These are phyloP conservation scores for Orbilia ellipsospora DNA, from an alignment of 2,329 filamentous ascomycete genomes.

Conservation along the genomic window DNA sequence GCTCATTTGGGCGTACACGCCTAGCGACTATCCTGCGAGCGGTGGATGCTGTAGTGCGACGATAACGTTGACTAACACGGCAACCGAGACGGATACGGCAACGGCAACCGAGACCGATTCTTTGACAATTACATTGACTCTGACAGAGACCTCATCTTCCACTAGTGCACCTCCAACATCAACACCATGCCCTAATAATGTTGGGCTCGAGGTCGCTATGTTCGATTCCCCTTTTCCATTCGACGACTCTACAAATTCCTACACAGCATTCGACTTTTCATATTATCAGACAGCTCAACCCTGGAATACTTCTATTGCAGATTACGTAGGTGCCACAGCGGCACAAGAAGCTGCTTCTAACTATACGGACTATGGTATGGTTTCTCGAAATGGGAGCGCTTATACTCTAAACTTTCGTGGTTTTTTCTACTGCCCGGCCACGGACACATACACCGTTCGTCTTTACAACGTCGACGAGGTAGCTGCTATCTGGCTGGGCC, in stretches of 20 bases:
- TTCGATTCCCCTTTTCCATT: neutral
- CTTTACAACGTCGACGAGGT: constrained; percentile 3
- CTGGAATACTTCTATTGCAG: neutral
- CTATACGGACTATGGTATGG: constrained; percentile 2
- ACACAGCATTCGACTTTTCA: neutral
- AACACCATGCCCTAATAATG: constrained; percentile 6
- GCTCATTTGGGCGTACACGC: neutral
- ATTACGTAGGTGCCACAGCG: neutral
- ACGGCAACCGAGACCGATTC: neutral
- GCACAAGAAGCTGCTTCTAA: neutral
- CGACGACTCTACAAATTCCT: neutral
- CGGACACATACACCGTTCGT: neutral
- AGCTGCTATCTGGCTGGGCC: neutral
- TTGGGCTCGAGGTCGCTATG: constrained; percentile 13
- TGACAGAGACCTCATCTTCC: no score
- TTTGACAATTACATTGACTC: no score
- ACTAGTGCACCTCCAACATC: neutral
- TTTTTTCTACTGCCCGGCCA: neutral
- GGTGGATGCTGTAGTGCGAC: constrained; percentile 1
- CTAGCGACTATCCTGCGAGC: neutral
- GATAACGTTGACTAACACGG: neutral
- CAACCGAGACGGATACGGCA: neutral
- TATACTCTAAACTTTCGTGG: constrained; percentile 10
- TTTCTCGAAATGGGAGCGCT: neutral
- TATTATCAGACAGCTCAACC: neutral